phyloP scores from a whole-genome alignment of 371 early-diverging fungal species.

The Mucor sp. region DNA sequence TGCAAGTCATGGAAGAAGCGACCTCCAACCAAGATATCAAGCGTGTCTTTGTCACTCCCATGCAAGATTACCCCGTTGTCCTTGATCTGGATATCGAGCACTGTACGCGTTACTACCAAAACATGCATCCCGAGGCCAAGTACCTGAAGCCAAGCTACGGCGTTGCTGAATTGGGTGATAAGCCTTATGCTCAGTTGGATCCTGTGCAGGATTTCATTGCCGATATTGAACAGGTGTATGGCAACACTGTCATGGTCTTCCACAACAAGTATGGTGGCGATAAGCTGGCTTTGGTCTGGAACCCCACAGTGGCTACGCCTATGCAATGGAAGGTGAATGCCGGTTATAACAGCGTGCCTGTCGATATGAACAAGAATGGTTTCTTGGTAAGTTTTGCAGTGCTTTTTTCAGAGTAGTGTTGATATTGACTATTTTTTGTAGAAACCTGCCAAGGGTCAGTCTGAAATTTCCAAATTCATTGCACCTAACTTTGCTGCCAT shows the following conservation, averaged over 20 bases:
- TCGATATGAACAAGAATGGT: slow-evolving; percentile 57
- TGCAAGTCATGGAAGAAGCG: slow-evolving; percentile 34
- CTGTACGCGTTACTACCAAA: slow-evolving; percentile 68
- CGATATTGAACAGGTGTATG: slow-evolving; percentile 62
- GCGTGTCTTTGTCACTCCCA: slow-evolving; percentile 71
- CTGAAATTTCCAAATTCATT: slow-evolving; percentile 53
- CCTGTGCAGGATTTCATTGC: slow-evolving; percentile 61
- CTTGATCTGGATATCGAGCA: slow-evolving; percentile 58
- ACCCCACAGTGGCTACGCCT: slow-evolving; percentile 53
- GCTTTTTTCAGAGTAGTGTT: too few relatives aligned
- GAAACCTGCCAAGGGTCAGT: slow-evolving; percentile 45
- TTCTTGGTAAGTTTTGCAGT: slow-evolving; percentile 41
- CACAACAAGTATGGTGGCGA: slow-evolving; percentile 80
- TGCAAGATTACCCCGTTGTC: slow-evolving; percentile 68
- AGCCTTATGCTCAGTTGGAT: slow-evolving; percentile 61
- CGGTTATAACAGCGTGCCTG: slow-evolving; percentile 63
- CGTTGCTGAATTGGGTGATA: slow-evolving; percentile 43
- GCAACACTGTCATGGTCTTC: slow-evolving; percentile 67
- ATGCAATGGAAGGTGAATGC: slow-evolving; percentile 69
- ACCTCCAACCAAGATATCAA: slow-evolving; percentile 17
- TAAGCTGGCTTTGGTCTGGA: slow-evolving; percentile 73
- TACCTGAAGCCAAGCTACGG: slow-evolving; percentile 33
- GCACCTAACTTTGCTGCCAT: slow-evolving; percentile 70
- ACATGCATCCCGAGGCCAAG: slow-evolving; percentile 48
- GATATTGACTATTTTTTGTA: slow-evolving; percentile 7